A percentile compares a stretch with the other conserved stretches of the same genome.
Conservation (phyloP, 2,329 filamentous ascomycete genomes). For the Fusarium annulatum region DNA sequence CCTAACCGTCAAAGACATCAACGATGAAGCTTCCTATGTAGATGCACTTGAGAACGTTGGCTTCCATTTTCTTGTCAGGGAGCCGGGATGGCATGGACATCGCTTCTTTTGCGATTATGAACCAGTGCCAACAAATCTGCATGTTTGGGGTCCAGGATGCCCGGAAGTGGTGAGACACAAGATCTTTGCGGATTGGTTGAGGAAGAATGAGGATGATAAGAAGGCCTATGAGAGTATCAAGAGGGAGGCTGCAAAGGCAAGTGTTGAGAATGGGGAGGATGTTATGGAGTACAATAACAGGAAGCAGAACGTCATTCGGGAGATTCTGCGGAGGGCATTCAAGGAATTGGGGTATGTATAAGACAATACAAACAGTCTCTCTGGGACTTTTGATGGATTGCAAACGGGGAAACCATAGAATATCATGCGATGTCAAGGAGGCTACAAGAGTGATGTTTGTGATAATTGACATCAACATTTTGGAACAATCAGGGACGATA, state of each 20-base stretch:
- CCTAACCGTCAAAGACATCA: slow-evolving; percentile 55
- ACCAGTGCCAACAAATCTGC: slow-evolving; percentile 56
- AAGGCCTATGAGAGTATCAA: slow-evolving; percentile 49
- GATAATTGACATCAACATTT: too few relatives aligned
- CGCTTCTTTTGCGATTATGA: slow-evolving; percentile 56
- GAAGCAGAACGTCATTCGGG: slow-evolving; percentile 54
- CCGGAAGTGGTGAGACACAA: slow-evolving; percentile 56
- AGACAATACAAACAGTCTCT: too few relatives aligned
- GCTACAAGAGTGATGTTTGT: accelerated
- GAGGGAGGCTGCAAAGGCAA: neutral
- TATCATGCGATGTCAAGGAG: neutral
- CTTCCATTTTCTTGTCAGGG: slow-evolving; percentile 59
- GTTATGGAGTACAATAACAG: slow-evolving; percentile 55
- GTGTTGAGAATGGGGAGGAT: slow-evolving; percentile 40
- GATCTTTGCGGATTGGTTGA: slow-evolving; percentile 59
- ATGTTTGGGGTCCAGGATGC: slow-evolving; percentile 58
- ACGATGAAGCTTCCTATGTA: slow-evolving; percentile 57
- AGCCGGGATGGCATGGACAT: slow-evolving; percentile 61
- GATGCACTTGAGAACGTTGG: slow-evolving; percentile 55
- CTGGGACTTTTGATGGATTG: too few relatives aligned
- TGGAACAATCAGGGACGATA: too few relatives aligned
- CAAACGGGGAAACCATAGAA: neutral
- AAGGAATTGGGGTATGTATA: neutral
- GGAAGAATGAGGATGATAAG: slow-evolving; percentile 51
- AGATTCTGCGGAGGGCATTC: slow-evolving; percentile 51